Conservation (phyloP, 441 rosid species). For the Flueggea neowawraea region DNA sequence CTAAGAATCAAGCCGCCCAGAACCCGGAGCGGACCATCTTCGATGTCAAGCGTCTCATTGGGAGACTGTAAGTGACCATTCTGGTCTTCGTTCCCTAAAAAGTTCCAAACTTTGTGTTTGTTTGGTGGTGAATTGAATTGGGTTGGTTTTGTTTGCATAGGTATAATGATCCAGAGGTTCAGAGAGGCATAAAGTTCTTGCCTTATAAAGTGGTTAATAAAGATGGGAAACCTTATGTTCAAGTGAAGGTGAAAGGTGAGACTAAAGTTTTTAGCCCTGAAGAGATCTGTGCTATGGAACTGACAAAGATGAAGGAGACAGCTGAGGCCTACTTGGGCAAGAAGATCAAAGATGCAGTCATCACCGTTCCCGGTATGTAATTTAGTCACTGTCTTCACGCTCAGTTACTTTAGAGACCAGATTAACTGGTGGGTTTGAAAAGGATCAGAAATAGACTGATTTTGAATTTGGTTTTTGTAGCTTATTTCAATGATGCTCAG, state of each 20-base stretch:
- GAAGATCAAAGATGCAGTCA: slow-evolving; percentile 51
- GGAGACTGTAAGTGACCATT: slow-evolving; percentile 35
- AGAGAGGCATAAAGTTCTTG: slow-evolving; percentile 45
- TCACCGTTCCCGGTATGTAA: slow-evolving; percentile 57
- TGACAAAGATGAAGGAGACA: slow-evolving; percentile 62
- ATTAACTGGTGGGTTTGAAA: too few species aligned
- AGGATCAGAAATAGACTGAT: too few species aligned
- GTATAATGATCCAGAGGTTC: slow-evolving; percentile 56
- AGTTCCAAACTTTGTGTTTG: background rate
- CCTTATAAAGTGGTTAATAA: slow-evolving; percentile 55
- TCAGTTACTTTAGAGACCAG: too few species aligned
- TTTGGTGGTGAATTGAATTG: background rate
- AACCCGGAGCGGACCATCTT: slow-evolving; percentile 48
- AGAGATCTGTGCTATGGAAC: slow-evolving; percentile 58
- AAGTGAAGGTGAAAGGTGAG: slow-evolving; percentile 56
- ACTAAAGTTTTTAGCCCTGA: slow-evolving; percentile 58
- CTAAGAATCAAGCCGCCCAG: slow-evolving; percentile 57
- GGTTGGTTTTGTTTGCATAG: slow-evolving; percentile 16
- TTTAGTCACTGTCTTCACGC: too few species aligned
- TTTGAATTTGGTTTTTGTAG: slow-evolving; percentile 19
- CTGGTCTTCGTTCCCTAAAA: background rate
- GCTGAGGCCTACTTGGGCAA: slow-evolving; percentile 63
- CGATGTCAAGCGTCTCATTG: slow-evolving; percentile 53
- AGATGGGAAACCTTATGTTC: slow-evolving; percentile 54
- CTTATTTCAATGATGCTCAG: slow-evolving; percentile 64